Base-by-base conservation (phyloP, 305 asterid species). In the Striga hermonthica region DNA sequence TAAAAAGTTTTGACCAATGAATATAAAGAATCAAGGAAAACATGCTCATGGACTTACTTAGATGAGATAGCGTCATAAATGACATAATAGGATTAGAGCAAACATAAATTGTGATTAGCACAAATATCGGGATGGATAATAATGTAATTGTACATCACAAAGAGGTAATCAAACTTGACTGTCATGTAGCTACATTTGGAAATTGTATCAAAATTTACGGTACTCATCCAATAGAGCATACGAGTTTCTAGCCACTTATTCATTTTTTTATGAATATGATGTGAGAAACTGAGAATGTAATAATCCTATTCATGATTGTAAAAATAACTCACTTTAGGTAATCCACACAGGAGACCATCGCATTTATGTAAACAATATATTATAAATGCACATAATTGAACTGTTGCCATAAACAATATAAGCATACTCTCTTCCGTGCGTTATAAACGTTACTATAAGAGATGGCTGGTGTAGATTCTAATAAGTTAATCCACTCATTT, bases 301-400 rank as follows among this genome's bases (percentile, higher is more conserved):
- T 9, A 50, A 50, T 15, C 57, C 57, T 50, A 13, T 34, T 50
- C 35, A 53, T 54, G 36, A 54, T 54, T 54, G 11, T 8, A 22
- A 54, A 13, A 34, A 54, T 4, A 28, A 54, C 36, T 28, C 14
- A 9, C 13, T 9, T 52, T 22, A 54, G 31, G 57, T 52, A 52
- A 54, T 31, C 12, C 12, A 22, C 14, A 34, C 39, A 54, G 39
- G 38, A 54, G 10, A 9, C 36, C 59, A 16, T 53, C 59, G 3
- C 35, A 16, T 53, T 3, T 53, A 39, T 3, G 59, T 47, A 53
- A 36, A 38, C 16, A 43, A 64, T 49, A 63, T 54, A 47, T 59
- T 45, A 49, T 41, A 34, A 54, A 41, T 69, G 63, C 71, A 53
- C 50, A 55, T 43, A 48, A 64, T n/a, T n/a, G 47, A 61, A 45